Percentiles rank a stretch among this genome's conserved stretches.
Conservation (phyloP, 1,284 basidiomycete species). For the Entoloma clypeatum region DNA sequence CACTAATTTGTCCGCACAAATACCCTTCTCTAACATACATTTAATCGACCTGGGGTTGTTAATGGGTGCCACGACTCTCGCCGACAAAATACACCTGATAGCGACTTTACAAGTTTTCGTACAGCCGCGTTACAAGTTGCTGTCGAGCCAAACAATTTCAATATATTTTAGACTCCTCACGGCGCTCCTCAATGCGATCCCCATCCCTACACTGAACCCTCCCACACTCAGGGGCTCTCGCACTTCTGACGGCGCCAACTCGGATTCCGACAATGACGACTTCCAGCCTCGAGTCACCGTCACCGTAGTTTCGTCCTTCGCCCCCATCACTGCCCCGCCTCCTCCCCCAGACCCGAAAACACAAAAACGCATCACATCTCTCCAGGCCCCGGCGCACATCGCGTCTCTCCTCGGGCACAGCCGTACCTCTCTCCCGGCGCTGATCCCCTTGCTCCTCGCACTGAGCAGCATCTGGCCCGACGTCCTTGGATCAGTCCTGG, state of each 20-base stretch:
- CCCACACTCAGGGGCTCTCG: slow-evolving; percentile 21
- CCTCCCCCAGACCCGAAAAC: slow-evolving; percentile 54
- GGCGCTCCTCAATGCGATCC: slow-evolving; percentile 50
- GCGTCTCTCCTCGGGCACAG: slow-evolving; percentile 44
- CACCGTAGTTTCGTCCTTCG: slow-evolving; percentile 37
- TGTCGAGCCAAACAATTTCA: slow-evolving; percentile 37
- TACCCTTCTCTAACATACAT: slow-evolving; percentile 34
- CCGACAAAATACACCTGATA: slow-evolving; percentile 51
- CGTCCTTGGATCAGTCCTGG: slow-evolving; percentile 46
- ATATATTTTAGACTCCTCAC: slow-evolving; percentile 54
- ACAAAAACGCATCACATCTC: slow-evolving; percentile 46
- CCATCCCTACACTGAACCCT: slow-evolving; percentile 48
- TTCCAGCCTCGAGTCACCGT: slow-evolving; percentile 25
- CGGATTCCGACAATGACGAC: slow-evolving; percentile 44
- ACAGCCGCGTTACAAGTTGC: slow-evolving; percentile 37
- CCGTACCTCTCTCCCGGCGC: slow-evolving; percentile 36
- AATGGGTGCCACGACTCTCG: slow-evolving; percentile 17
- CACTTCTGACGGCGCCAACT: slow-evolving; percentile 29
- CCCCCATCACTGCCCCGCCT: slow-evolving; percentile 14
- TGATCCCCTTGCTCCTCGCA: slow-evolving; percentile 51
- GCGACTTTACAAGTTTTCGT: slow-evolving; percentile 64
- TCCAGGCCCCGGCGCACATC: slow-evolving; percentile 50
- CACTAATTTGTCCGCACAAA: slow-evolving; percentile 32
- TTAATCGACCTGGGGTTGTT: slow-evolving; percentile 21
- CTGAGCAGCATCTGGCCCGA: slow-evolving; percentile 58